Evolutionary conservation across 306 rosid species (phyloP).

Genomic region (Corylus avellana): DNA sequence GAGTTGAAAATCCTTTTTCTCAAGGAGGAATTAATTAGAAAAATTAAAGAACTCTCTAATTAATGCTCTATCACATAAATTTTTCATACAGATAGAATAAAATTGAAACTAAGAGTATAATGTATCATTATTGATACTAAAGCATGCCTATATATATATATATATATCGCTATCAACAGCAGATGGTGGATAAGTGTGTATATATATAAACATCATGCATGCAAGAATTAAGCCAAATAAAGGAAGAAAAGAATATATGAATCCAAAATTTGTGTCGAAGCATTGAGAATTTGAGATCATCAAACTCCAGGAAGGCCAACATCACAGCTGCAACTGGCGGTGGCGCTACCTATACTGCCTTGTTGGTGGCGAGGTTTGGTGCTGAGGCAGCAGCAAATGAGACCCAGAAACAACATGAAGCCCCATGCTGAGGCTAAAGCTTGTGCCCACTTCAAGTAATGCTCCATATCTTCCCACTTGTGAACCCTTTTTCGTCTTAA

Average conservation of each 20-base stretch:
- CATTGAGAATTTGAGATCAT: slow-evolving; percentile 5
- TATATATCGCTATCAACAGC: no score
- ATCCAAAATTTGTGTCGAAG: neutral
- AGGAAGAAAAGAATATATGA: neutral
- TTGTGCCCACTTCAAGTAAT: slow-evolving; percentile 53
- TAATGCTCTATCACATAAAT: no score
- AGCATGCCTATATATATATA: no score
- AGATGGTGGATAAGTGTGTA: no score
- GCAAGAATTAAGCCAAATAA: neutral
- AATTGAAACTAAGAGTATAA: no score
- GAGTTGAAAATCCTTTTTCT: no score
- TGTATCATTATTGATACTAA: no score
- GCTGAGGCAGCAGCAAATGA: slow-evolving; percentile 75
- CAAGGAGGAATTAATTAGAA: no score
- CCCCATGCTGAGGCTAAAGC: slow-evolving; percentile 71
- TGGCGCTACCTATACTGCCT: slow-evolving; percentile 32
- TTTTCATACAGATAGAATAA: no score
- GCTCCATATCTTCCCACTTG: neutral
- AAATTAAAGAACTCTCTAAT: no score
- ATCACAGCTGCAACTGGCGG: slow-evolving; percentile 64
- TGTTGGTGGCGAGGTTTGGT: slow-evolving; percentile 52
- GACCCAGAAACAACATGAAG: slow-evolving; percentile 63
- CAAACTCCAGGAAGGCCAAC: slow-evolving; percentile 59
- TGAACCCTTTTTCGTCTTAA: slow-evolving; percentile 9
- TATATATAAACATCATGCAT: no score